phyloP scores from a whole-genome alignment of 2,329 filamentous ascomycete genomes.

The Bipolaris oryzae region DNA sequence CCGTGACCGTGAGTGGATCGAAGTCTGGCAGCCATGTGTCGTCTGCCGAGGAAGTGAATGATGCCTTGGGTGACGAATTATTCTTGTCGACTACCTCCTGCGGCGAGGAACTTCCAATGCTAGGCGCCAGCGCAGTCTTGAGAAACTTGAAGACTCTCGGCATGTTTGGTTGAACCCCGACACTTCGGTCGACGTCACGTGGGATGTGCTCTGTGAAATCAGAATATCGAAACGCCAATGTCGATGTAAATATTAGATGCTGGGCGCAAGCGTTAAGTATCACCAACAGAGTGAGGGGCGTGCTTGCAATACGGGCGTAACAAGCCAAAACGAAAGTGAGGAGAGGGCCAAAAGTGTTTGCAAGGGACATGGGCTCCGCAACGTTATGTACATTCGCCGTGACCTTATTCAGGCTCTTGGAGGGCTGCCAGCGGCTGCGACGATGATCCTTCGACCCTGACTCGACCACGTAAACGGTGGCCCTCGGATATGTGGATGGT shows the following conservation, averaged over 20 bases:
- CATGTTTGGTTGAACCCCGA: constrained; percentile 20
- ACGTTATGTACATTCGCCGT: constrained; percentile 23
- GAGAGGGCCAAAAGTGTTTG: constrained; percentile 2
- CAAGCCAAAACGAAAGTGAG: neutral
- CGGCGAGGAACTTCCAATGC: constrained; percentile 30
- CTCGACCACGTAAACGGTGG: constrained; percentile 19
- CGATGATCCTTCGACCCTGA: constrained; percentile 15
- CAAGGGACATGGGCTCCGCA: constrained; percentile 16
- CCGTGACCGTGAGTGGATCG: constrained; percentile 41
- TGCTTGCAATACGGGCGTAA: neutral
- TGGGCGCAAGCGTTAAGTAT: neutral
- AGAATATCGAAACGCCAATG: constrained; percentile 3
- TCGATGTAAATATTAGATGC: neutral
- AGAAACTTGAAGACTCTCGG: constrained; percentile 34
- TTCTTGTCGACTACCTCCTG: constrained; percentile 24
- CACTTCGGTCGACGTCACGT: constrained; percentile 3
- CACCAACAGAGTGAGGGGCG: neutral
- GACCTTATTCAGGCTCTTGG: constrained; percentile 14
- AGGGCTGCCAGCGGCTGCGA: constrained; percentile 20
- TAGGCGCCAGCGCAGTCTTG: constrained; percentile 37
- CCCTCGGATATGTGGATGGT: constrained; percentile 13
- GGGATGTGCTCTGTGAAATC: neutral
- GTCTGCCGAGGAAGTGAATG: constrained; percentile 36
- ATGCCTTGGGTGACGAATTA: constrained; percentile 31
- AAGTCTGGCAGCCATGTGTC: constrained; percentile 37